phyloP scores from a whole-genome alignment of 495 filamentous ascomycete species.

The Lentithecium fluviatile region DNA sequence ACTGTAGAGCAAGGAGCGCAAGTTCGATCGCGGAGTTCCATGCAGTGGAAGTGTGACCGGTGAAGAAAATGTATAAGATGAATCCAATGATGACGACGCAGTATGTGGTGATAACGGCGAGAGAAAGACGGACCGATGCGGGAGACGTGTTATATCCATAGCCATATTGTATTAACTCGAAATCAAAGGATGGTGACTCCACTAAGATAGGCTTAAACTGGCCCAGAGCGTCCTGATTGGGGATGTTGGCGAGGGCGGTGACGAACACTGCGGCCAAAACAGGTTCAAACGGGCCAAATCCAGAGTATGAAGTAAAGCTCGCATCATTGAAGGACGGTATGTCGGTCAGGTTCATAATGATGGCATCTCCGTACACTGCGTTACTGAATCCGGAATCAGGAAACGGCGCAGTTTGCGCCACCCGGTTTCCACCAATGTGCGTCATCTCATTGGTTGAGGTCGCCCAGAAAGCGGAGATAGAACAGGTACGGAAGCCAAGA shows the following conservation, averaged over 20 bases:
- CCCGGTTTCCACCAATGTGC: too few relatives aligned
- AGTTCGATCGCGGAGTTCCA: conserved; percentile 14
- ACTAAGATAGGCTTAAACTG: not conserved
- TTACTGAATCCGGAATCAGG: too few relatives aligned
- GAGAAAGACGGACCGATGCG: not conserved
- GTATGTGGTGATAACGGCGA: not conserved
- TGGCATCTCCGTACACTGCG: not conserved
- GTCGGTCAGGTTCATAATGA: not conserved
- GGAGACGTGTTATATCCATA: not conserved
- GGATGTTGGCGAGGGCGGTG: not conserved
- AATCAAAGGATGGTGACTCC: not conserved
- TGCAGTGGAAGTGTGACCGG: not conserved
- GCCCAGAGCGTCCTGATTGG: not conserved
- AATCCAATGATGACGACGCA: conserved; percentile 1
- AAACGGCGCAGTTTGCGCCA: too few relatives aligned
- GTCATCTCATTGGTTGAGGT: too few relatives aligned
- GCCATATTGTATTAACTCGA: not conserved
- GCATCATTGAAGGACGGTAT: not conserved
- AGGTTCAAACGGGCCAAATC: not conserved
- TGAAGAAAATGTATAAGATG: not conserved
- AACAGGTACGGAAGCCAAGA: too few relatives aligned
- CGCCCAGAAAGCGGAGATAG: too few relatives aligned
- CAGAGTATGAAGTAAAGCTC: not conserved
- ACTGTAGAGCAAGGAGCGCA: not conserved
- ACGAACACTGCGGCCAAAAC: not conserved